Evolutionary conservation across 495 filamentous ascomycete genomes (phyloP), one percentile per base, ranked within the genome.

Genomic region (Sphaerosporella brunnea): DNA sequence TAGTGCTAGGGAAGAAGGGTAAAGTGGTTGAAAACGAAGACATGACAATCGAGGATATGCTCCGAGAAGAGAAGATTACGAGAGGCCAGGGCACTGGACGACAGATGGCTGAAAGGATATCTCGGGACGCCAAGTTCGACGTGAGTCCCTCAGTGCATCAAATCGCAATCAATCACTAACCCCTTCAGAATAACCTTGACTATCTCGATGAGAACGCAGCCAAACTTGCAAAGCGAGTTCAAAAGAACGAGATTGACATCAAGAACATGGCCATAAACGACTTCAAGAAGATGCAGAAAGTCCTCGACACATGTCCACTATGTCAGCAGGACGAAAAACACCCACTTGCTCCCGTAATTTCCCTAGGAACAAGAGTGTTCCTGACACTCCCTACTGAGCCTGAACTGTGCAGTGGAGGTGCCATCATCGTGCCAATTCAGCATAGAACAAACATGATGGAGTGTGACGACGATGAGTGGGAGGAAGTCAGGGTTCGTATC

Each of bases 381-480:
- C 69, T 97, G 16, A 93, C 87, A 1, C 70, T 97, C 3, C 84
- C 92, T 7, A 87, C 90, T 0, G 73, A 85, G 54, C 90, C 90
- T 0, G 92, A 97, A 53, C 69, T 97, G 48, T 83, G 71, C 43
- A 73, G 79, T 28, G 82, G 84, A 23, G 79, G 85, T 26, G 83
- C 86, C 9, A 74, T 84, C 26, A 93, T 96, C 53, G 79, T 88
- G 8, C 90, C 90, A 19, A 81, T 92, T 40, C 78, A 82, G 61
- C 90, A 97, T 62, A 79, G 79, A 36, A 75, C 72, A 24, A 97
- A 96, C 60, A 74, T 96, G 10, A 69, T 97, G 19, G 90, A 95
- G 64, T 96, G 92, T 60, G 92, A 96, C 60, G 92, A 96, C 59
- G 92, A 96, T 57, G 90, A 97, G 62, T 97, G 92, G 90, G 90